Evolutionary conservation across 129 eudicot species (phyloP), one percentile per base, ranked within the genome.

Genomic region (Centella asiatica): DNA sequence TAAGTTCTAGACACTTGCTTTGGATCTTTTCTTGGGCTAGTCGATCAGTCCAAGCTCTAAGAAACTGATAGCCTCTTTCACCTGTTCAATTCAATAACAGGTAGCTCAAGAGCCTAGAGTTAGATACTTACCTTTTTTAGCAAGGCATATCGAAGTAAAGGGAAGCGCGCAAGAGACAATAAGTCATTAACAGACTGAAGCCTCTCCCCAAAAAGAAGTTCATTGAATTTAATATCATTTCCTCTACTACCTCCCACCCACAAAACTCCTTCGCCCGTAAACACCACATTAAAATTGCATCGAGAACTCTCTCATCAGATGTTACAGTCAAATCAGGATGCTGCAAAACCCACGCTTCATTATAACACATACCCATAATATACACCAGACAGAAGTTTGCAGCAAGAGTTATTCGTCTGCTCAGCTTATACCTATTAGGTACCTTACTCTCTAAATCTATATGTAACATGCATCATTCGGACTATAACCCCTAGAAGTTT

Each of bases 261-360:
- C 66, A 64, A 72, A 76, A 54, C 70, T 87, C 96, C 37, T 59
- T 70, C 44, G 95, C 79, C 78, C 88, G 83, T 67, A 78, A 69
- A 54, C 95, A 70, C 96, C 96, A 92, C 55, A 84, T 45, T 47
- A 92, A 72, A 68, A 92, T 78, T 54, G 89, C 99, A 76, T 78
- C 87, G 60, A 92, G 78, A 69, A 84, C 88, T 67, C 92, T 76
- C 65, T 92, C 99, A 70, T 92, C 99, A 46, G 95, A 87, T 27
- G 96, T 92, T 59, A 92, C 96, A 11, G 96, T 87, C 86, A 92
- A 78, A 50, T 92, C 89, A 44, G 81, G 82, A 85, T 87, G 95
- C 99, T 92, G 99, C 86, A 87, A 80, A 69, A 81, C 33, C 64
- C 60, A 68, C 1, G 72, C 44, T 61, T 53, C 62, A 65, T 69